Evolutionary conservation across 257 asterid species (phyloP).

Genomic region (Henckelia pumila): DNA sequence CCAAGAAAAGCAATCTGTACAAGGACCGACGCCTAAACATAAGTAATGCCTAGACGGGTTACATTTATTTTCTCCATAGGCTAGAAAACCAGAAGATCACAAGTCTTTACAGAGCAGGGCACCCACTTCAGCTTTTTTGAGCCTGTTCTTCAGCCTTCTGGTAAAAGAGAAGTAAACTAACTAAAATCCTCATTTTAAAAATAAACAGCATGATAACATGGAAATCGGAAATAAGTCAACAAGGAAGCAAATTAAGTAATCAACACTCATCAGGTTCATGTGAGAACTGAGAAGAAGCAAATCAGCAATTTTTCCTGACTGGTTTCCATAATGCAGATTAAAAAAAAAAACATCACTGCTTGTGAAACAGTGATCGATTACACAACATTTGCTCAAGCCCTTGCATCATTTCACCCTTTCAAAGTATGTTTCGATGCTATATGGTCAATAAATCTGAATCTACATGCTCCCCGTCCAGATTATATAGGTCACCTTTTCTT

Average conservation of each 20-base stretch:
- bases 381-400: neutral
- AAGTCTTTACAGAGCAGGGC: constrained; percentile 14
- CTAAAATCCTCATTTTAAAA: neutral
- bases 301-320: neutral
- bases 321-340: neutral
- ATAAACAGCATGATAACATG: neutral
- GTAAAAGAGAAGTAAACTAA: constrained; percentile 11
- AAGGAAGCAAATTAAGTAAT: constrained; percentile 11
- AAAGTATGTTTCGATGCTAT: neutral
- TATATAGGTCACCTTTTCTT: too few species aligned
- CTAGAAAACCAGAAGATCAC: constrained; percentile 23
- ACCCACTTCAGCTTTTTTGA: constrained; percentile 27
- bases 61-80: constrained; percentile 28
- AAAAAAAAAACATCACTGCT: neutral
- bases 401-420: neutral
- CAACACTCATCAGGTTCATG: neutral
- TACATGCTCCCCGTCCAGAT: too few species aligned
- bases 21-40: constrained; percentile 13
- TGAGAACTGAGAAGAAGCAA: neutral
- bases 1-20: constrained; percentile 2
- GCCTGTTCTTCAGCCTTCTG: constrained; percentile 35
- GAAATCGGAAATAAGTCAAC: neutral
- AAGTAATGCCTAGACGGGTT: neutral
- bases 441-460: neutral
- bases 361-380: neutral